Percentiles rank a stretch among this genome's conserved stretches.
These are phyloP conservation scores for Delonix regia DNA, from an alignment of 306 rosid species.

Conservation along the genomic window DNA sequence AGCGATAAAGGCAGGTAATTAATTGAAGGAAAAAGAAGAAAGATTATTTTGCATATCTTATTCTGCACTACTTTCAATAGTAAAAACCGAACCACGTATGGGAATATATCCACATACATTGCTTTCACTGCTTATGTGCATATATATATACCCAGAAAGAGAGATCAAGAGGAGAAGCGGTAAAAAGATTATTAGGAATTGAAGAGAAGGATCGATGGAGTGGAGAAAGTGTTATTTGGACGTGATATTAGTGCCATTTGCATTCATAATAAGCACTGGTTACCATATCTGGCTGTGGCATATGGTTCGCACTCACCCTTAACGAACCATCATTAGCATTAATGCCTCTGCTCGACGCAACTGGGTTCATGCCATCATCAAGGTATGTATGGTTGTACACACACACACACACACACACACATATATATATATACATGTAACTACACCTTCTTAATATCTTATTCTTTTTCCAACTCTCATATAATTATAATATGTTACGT, in stretches of 20 bases:
- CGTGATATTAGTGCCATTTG: conserved; percentile 74
- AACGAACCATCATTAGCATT: conserved; percentile 76
- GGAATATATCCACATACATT: conserved; percentile 53
- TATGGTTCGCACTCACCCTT: conserved; percentile 72
- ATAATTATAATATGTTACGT: no score
- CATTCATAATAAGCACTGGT: conserved; percentile 49
- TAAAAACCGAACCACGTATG: conserved; percentile 34
- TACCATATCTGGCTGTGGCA: conserved; percentile 87
- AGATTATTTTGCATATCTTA: background rate
- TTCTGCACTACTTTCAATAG: background rate
- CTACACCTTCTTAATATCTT: no score
- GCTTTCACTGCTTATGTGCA: no score
- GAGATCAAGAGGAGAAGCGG: background rate
- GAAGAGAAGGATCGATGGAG: conserved; percentile 42
- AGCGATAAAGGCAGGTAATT: background rate
- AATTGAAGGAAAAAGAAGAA: background rate
- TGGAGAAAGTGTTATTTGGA: conserved; percentile 90
- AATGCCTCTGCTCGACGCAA: conserved; percentile 71
- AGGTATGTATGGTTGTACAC: conserved; percentile 68
- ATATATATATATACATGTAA: background rate
- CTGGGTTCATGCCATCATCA: conserved; percentile 81
- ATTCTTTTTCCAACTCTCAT: no score
- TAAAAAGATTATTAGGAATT: background rate
- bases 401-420: no score
- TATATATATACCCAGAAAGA: background rate